Conservation (phyloP, 1,284 basidiomycete genomes). For the Apiotrichum montevideense region DNA sequence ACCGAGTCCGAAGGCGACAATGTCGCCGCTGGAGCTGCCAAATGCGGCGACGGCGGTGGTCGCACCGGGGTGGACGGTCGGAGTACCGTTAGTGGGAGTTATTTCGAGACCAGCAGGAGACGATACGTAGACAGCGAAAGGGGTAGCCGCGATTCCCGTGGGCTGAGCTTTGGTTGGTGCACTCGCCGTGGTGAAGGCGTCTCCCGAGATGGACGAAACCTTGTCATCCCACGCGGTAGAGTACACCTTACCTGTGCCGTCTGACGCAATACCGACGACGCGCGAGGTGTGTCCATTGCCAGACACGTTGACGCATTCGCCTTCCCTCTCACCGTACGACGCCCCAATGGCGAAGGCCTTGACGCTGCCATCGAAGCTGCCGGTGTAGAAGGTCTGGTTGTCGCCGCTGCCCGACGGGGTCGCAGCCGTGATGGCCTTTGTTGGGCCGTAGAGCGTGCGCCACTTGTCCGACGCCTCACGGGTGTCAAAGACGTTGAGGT, state of each 20-base stretch:
- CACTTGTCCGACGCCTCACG: slow-evolving; percentile 55
- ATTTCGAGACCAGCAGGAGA: slow-evolving; percentile 63
- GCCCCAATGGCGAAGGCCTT: slow-evolving; percentile 53
- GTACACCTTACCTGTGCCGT: slow-evolving; percentile 54
- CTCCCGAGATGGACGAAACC: slow-evolving; percentile 52
- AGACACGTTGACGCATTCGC: slow-evolving; percentile 52
- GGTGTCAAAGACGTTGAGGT: slow-evolving; percentile 77
- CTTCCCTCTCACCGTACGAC: slow-evolving; percentile 35
- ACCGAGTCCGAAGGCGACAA: slow-evolving; percentile 36
- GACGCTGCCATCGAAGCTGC: slow-evolving; percentile 75
- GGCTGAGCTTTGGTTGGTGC: slow-evolving; percentile 60
- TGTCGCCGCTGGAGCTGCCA: slow-evolving; percentile 24
- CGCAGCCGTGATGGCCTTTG: slow-evolving; percentile 69
- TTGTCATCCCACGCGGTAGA: slow-evolving; percentile 75
- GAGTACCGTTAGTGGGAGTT: slow-evolving; percentile 19
- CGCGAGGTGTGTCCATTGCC: slow-evolving; percentile 68
- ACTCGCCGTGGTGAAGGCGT: slow-evolving; percentile 51
- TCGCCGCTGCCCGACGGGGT: slow-evolving; percentile 44
- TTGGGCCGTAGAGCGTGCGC: slow-evolving; percentile 64
- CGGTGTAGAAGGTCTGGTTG: slow-evolving; percentile 63
- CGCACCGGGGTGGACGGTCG: slow-evolving; percentile 15
- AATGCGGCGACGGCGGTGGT: slow-evolving; percentile 37
- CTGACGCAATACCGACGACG: slow-evolving; percentile 57
- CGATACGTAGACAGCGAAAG: slow-evolving; percentile 61
- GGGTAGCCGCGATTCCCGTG: slow-evolving; percentile 60